phyloP scores from a whole-genome alignment of 164 flowering plant genomes.

The Vitis rupestris region DNA sequence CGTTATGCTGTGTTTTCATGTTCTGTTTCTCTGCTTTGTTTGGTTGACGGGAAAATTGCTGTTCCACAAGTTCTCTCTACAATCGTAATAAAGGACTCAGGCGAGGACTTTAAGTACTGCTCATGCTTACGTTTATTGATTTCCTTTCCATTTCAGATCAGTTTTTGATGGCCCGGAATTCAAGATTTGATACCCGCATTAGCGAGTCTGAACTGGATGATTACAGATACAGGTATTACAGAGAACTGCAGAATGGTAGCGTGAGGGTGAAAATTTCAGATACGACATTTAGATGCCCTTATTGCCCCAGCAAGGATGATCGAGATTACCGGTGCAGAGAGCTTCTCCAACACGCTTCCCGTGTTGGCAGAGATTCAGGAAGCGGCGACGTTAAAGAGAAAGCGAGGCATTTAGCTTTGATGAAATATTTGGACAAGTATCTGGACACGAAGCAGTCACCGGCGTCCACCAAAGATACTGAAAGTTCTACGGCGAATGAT shows the following conservation, averaged over 20 bases:
- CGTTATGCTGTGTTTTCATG: too few relatives aligned
- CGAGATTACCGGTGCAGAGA: slow-evolving; percentile 30
- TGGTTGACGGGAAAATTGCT: background rate
- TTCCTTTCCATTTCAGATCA: slow-evolving; percentile 9
- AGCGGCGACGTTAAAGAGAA: slow-evolving; percentile 26
- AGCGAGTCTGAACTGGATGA: slow-evolving; percentile 25
- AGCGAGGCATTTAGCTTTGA: slow-evolving; percentile 40
- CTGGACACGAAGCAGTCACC: background rate
- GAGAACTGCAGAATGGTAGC: slow-evolving; percentile 23
- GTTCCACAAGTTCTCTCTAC: background rate
- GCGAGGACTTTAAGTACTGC: background rate
- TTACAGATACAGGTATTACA: slow-evolving; percentile 24
- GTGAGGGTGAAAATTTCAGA: slow-evolving; percentile 20
- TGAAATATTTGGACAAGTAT: slow-evolving; percentile 29
- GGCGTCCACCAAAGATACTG: background rate
- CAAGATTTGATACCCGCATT: slow-evolving; percentile 2
- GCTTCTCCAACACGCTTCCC: slow-evolving; percentile 41
- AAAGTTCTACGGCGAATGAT: background rate
- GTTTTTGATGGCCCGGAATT: slow-evolving; percentile 9
- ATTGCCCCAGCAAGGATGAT: slow-evolving; percentile 22
- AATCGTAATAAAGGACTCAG: background rate
- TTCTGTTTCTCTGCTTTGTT: background rate
- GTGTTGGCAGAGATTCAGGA: slow-evolving; percentile 21
- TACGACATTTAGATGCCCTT: slow-evolving; percentile 38
- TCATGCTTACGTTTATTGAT: background rate